These are phyloP conservation scores for Apocynum venetum DNA, from an alignment of 257 asterid genomes.

Conservation along the genomic window DNA sequence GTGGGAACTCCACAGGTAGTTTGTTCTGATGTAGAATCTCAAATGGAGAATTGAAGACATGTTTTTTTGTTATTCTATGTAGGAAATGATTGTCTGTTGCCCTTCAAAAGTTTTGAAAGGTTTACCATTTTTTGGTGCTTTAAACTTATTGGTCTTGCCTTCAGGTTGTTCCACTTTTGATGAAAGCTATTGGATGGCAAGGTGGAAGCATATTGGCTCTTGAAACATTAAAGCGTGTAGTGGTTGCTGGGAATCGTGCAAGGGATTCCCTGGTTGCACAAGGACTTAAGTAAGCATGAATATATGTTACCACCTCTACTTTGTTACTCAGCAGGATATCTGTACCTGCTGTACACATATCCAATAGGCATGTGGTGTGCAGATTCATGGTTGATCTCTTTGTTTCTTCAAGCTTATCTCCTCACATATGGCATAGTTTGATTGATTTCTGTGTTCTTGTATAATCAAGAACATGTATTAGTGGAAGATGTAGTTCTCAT, in stretches of 20 bases:
- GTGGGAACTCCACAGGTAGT: slow-evolving; percentile 92
- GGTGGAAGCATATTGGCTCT: slow-evolving; percentile 98
- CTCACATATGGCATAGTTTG: not conserved
- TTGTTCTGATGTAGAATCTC: slow-evolving; percentile 2
- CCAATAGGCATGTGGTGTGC: not conserved
- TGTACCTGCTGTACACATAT: not conserved
- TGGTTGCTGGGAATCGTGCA: slow-evolving; percentile 94
- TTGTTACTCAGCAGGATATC: not conserved
- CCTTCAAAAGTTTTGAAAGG: not conserved
- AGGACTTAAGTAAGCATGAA: slow-evolving; percentile 79
- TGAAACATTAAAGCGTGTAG: slow-evolving; percentile 95
- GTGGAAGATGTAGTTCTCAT: not conserved
- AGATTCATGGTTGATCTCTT: not conserved
- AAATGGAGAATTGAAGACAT: not conserved
- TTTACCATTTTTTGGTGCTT: slow-evolving; percentile 13
- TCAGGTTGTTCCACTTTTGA: slow-evolving; percentile 94
- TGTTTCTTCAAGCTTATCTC: not conserved
- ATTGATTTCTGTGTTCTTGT: not conserved
- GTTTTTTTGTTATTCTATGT: not conserved
- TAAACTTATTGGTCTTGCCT: slow-evolving; percentile 21
- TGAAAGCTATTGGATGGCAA: slow-evolving; percentile 99
- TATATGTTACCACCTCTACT: not conserved
- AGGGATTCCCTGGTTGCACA: slow-evolving; percentile 98
- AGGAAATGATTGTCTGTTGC: not conserved
- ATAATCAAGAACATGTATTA: not conserved